Evolutionary conservation across 202 grass and related monocot genomes (phyloP).

Genomic region (Zoysia matrella): DNA sequence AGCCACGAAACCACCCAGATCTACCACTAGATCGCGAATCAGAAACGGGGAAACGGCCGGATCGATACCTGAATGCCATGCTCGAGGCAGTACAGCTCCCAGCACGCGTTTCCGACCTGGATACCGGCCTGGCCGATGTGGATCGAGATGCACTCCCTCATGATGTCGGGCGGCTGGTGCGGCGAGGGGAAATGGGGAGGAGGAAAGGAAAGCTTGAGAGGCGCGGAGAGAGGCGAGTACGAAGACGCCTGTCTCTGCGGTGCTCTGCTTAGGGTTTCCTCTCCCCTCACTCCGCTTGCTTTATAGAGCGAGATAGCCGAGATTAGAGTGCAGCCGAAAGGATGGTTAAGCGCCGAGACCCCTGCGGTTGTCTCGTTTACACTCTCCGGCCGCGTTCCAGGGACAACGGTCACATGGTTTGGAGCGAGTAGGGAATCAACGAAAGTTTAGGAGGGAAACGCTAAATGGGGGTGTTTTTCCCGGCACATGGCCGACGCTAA

Average conservation of each 20-base stretch:
- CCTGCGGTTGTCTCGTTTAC: fast-evolving
- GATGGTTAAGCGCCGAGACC: neutral
- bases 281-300: neutral
- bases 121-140: conserved; percentile 98
- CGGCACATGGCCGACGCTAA: no score
- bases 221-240: conserved; percentile 67
- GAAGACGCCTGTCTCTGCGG: conserved; percentile 66
- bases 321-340: conserved; percentile 43
- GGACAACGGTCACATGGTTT: conserved; percentile 1
- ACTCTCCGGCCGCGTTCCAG: fast-evolving
- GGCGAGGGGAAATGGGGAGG: neutral
- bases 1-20: neutral
- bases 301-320: conserved; percentile 26
- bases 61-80: conserved; percentile 84
- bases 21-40: neutral
- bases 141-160: conserved; percentile 99
- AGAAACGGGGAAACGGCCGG: neutral
- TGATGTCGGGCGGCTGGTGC: conserved; percentile 27
- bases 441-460: no score
- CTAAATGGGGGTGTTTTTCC: no score
- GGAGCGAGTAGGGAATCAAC: fast-evolving
- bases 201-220: conserved; percentile 32
- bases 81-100: conserved; percentile 99
- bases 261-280: conserved; percentile 29
- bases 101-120: conserved; percentile 98